Evolutionary conservation across 2,329 filamentous ascomycete species (phyloP).

Genomic region (Microdochium bolleyi): DNA sequence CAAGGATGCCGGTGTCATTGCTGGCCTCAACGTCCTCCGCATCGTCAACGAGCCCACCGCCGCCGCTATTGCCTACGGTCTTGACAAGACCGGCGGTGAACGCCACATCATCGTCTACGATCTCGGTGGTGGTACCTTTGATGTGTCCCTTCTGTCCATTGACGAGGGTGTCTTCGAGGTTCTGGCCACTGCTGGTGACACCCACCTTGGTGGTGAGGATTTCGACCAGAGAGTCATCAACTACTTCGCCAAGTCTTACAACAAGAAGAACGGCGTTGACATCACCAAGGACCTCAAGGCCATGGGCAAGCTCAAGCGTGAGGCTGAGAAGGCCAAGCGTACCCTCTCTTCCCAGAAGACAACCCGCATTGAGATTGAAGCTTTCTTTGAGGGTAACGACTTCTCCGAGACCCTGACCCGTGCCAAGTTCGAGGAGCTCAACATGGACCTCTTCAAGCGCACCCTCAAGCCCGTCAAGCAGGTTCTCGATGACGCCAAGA

Average conservation of each 20-base stretch:
- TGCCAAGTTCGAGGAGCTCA: slow-evolving; percentile 98
- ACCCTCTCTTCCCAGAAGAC: slow-evolving; percentile 92
- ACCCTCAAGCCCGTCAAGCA: slow-evolving; percentile 98
- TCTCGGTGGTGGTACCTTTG: slow-evolving; percentile 89
- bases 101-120: slow-evolving; percentile 90
- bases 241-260: slow-evolving; percentile 94
- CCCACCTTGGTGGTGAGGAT: slow-evolving; percentile 96
- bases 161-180: slow-evolving; percentile 93
- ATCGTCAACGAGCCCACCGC: slow-evolving; percentile 96
- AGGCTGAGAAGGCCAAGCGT: slow-evolving; percentile 99
- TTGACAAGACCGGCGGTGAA: slow-evolving; percentile 78
- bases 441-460: slow-evolving; percentile 99
- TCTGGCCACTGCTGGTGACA: slow-evolving; percentile 90
- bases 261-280: slow-evolving; percentile 94
- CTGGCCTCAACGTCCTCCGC: slow-evolving; percentile 89
- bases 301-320: slow-evolving; percentile 99
- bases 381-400: slow-evolving; percentile 93
- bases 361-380: slow-evolving; percentile 91
- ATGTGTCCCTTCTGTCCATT: slow-evolving; percentile 88
- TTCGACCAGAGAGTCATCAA: slow-evolving; percentile 97
- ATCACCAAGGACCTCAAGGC: slow-evolving; percentile 92
- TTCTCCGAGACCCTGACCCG: slow-evolving; percentile 97
- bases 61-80: slow-evolving; percentile 88
- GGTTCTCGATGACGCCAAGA: slow-evolving; percentile 82
- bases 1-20: slow-evolving; percentile 89